Conservation (phyloP, 1,139 yeast species). For the Saccharomyces uvarum region DNA sequence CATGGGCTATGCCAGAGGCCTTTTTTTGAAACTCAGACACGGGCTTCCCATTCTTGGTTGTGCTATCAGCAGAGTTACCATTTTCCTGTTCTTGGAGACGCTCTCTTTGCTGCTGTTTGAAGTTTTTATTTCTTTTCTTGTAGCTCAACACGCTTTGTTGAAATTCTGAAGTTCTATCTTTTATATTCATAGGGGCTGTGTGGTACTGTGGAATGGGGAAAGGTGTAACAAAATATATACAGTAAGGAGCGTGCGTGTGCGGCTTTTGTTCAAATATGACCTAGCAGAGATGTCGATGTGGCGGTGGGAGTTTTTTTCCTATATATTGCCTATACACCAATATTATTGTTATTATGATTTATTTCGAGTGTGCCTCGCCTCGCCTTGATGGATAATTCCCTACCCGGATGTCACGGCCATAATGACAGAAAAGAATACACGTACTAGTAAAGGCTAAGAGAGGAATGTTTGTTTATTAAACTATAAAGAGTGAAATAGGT, state of each 20-base stretch:
- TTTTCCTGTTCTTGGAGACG: neutral
- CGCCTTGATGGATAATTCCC: neutral
- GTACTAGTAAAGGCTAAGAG: neutral
- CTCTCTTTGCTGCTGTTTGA: neutral
- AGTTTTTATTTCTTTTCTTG: constrained; percentile 20
- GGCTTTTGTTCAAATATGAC: neutral
- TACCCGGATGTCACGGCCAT: neutral
- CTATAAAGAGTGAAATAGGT: neutral
- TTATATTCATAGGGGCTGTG: constrained; percentile 23
- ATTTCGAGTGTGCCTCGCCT: neutral
- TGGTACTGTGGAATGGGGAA: neutral
- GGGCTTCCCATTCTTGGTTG: neutral
- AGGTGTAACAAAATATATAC: neutral
- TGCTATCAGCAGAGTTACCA: neutral
- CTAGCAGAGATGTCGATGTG: neutral
- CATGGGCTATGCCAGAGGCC: constrained; percentile 82
- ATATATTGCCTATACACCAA: neutral
- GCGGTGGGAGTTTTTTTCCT: neutral
- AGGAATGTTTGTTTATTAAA: neutral
- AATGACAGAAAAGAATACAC: neutral
- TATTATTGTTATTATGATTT: neutral
- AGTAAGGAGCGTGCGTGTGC: neutral
- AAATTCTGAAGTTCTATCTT: constrained; percentile 32
- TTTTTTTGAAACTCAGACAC: constrained; percentile 61
- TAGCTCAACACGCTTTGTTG: constrained; percentile 30